These are phyloP conservation scores for Sporothrix luriei DNA, from an alignment of 2,329 filamentous ascomycete species.

Conservation along the genomic window DNA sequence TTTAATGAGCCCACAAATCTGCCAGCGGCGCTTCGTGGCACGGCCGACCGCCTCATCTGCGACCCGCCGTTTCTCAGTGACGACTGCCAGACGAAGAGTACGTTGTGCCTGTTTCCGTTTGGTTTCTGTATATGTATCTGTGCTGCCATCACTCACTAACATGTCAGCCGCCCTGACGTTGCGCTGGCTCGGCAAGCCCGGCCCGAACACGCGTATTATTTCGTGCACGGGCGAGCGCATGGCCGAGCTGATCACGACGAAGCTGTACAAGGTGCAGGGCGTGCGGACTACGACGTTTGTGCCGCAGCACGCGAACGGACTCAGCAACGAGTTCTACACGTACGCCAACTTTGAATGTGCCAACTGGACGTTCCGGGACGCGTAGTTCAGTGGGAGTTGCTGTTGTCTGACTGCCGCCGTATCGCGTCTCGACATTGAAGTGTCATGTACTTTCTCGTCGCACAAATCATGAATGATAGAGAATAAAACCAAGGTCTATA, in stretches of 20 bases:
- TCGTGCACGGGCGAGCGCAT: conserved; percentile 79
- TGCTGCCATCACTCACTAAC: neutral
- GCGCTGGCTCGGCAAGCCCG: conserved; percentile 66
- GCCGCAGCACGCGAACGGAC: conserved; percentile 67
- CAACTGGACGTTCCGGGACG: conserved; percentile 49
- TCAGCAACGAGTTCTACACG: conserved; percentile 80
- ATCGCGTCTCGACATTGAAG: too few species aligned
- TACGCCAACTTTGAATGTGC: conserved; percentile 75
- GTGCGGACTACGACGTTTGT: conserved; percentile 68
- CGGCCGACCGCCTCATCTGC: conserved; percentile 69
- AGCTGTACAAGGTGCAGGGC: conserved; percentile 67
- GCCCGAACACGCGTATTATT: conserved; percentile 53
- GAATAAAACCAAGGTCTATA: conserved; percentile 1
- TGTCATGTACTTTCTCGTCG: neutral
- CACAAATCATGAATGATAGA: neutral
- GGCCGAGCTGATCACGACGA: conserved; percentile 60
- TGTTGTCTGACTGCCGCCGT: neutral
- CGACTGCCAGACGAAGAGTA: conserved; percentile 73
- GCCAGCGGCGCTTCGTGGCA: conserved; percentile 56
- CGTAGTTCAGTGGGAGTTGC: neutral
- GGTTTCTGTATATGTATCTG: too few species aligned
- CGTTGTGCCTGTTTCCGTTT: too few species aligned
- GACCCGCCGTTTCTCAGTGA: conserved; percentile 80
- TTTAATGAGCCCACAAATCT: conserved; percentile 69
- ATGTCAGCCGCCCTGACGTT: conserved; percentile 64